Percentiles rank a stretch among this genome's conserved stretches.
These are phyloP conservation scores for Platismatia glauca DNA, from an alignment of 495 filamentous ascomycete genomes.

Conservation along the genomic window DNA sequence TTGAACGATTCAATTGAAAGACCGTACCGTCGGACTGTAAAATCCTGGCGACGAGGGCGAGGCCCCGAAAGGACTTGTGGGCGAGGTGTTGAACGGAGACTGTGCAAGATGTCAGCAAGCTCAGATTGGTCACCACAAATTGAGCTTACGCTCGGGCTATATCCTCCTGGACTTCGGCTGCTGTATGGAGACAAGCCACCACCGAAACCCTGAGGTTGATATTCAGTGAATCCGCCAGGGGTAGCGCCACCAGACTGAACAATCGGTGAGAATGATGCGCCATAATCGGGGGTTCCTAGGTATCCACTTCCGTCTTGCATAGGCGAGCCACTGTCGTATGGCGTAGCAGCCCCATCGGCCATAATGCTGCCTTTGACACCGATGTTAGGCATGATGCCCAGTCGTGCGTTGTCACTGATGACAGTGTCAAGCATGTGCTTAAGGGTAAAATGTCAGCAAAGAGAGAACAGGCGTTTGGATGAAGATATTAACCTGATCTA, in stretches of 20 bases:
- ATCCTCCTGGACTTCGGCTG: conserved; percentile 58
- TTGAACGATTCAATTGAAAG: neutral
- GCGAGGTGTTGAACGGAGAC: conserved; percentile 48
- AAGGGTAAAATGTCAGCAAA: neutral
- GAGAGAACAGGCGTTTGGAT: neutral
- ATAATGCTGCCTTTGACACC: conserved; percentile 58
- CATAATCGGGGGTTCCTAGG: conserved; percentile 66
- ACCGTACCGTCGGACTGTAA: conserved; percentile 29
- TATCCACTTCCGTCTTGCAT: conserved; percentile 64
- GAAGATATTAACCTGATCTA: conserved; percentile 52
- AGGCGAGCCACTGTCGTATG: conserved; percentile 88
- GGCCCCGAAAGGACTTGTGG: conserved; percentile 60
- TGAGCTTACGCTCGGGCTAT: conserved; percentile 49
- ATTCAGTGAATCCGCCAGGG: conserved; percentile 64
- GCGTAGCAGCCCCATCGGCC: conserved; percentile 79
- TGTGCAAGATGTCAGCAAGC: conserved; percentile 31
- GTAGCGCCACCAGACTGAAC: conserved; percentile 63
- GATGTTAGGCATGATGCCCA: conserved; percentile 68
- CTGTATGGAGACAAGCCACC: conserved; percentile 61
- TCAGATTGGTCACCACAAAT: neutral
- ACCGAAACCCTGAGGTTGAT: conserved; percentile 43
- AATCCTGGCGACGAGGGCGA: conserved; percentile 62
- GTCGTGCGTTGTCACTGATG: conserved; percentile 77
- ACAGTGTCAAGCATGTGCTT: conserved; percentile 84
- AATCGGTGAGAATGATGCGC: conserved; percentile 85